Evolutionary conservation across 1,284 basidiomycete species (phyloP), one percentile per base, ranked within the genome.

Genomic region (Papiliotrema laurentii): DNA sequence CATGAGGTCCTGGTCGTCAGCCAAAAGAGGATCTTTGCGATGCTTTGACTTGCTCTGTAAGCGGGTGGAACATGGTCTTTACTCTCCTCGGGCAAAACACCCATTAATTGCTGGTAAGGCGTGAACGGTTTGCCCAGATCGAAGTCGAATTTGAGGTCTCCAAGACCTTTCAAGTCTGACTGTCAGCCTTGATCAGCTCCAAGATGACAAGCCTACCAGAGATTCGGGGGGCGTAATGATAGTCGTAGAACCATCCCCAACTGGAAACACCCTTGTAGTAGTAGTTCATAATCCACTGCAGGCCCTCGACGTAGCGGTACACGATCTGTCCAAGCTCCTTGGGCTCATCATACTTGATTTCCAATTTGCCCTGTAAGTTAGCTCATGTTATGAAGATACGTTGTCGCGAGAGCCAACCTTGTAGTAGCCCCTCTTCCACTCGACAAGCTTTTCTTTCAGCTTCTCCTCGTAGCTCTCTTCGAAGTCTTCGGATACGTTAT

Each of bases 271-370:
- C 94, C 57, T 87, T 84, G 75, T 97, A 97, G 73, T 98, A 98
- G 74, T 98, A 98, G 70, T 92, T 87, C 83, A 98, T 86, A 27
- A 98, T 91, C 96, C 94, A 98, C 69, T 98, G 96, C 54, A 98
- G 75, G 1, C 94, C 96, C 70, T 98, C 91, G 33, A 91, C 81
- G 71, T 97, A 98, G 54, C 84, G 81, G 64, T 80, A 90, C 10
- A 83, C 77, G 46, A 97, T 76, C 42, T 80, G 79, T 44, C 78
- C 76, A 77, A 91, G 81, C 47, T 82, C 77, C 60, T 84, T 76
- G 2, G 81, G 80, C 45, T 69, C 60, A 57, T 86, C 79, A 56
- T 81, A 87, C 22, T 83, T 83, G 56, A 96, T 84, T 51, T 85
- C 82, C 47, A 97, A 74, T 75, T 97, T 97, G 25, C 81, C 84